Percentiles rank a stretch among this genome's conserved stretches.
These are phyloP conservation scores for Neurospora africana DNA, from an alignment of 495 filamentous ascomycete species.

Conservation along the genomic window DNA sequence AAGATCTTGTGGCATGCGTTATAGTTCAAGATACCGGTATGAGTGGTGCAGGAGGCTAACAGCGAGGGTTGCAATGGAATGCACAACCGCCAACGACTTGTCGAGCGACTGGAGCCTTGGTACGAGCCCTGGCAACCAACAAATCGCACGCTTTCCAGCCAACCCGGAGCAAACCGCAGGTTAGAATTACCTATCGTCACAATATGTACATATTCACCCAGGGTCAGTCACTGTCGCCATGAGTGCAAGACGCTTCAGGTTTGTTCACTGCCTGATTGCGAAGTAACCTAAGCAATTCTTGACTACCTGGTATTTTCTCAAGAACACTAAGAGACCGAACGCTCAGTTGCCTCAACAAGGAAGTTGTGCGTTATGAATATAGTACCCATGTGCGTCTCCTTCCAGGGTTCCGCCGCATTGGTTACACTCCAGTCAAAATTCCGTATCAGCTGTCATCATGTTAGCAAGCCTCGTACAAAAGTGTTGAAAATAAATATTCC, in stretches of 20 bases:
- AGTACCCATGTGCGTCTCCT: background rate
- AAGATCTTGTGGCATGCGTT: background rate
- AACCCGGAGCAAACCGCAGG: background rate
- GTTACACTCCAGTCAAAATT: conserved; percentile 38
- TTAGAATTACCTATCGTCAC: background rate
- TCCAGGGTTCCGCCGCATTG: conserved; percentile 34
- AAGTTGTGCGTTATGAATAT: conserved; percentile 10
- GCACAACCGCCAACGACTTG: background rate
- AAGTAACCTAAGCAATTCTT: background rate
- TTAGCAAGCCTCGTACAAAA: background rate
- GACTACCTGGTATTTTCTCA: background rate
- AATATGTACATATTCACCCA: background rate
- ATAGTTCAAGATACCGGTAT: background rate
- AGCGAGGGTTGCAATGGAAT: background rate
- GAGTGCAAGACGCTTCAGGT: background rate
- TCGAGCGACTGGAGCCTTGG: background rate
- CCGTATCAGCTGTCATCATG: conserved; percentile 30
- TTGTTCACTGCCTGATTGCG: background rate
- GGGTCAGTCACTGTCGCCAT: background rate
- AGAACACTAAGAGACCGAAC: background rate
- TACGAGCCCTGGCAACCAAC: background rate
- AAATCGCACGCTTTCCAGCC: background rate
- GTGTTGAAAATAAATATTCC: background rate
- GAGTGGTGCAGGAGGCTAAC: background rate
- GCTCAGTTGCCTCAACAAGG: conserved; percentile 9